These are phyloP conservation scores for Colletotrichum endophyticum DNA, from an alignment of 2,329 filamentous ascomycete species.

Conservation along the genomic window DNA sequence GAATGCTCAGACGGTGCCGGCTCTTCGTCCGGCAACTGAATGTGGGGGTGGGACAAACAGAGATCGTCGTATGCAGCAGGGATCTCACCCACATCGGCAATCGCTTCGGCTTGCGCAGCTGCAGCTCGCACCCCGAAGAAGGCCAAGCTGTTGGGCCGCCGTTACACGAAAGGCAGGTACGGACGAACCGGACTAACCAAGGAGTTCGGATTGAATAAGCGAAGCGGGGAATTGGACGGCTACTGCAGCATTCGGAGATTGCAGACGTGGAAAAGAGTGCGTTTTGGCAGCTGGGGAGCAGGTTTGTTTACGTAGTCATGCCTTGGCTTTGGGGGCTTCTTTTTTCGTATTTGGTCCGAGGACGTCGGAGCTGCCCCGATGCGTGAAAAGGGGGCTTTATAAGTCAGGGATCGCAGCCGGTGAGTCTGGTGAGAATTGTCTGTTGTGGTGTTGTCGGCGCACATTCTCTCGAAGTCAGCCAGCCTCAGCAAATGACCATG, in stretches of 20 bases:
- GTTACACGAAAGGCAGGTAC: not conserved
- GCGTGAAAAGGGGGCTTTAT: not conserved
- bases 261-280: not conserved
- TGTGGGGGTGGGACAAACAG: not conserved
- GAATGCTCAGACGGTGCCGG: not conserved
- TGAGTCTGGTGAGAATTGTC: not conserved
- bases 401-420: not conserved
- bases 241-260: not conserved
- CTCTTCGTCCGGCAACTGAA: not conserved
- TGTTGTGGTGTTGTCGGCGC: not conserved
- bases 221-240: not conserved
- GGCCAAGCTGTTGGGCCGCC: not conserved
- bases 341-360: not conserved
- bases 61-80: not conserved
- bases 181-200: not conserved
- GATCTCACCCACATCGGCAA: not conserved
- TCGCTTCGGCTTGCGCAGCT: not conserved
- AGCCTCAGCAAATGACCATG: not conserved
- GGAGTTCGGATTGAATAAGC: not conserved
- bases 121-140: not conserved
- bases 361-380: not conserved
- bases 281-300: not conserved
- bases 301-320: not conserved
- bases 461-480: not conserved
- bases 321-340: not conserved